Percentiles rank a stretch among this genome's conserved stretches.
Evolutionary conservation across 768 basidiomycete genomes (phyloP).

Genomic region (Hortiboletus flavorubellus): DNA sequence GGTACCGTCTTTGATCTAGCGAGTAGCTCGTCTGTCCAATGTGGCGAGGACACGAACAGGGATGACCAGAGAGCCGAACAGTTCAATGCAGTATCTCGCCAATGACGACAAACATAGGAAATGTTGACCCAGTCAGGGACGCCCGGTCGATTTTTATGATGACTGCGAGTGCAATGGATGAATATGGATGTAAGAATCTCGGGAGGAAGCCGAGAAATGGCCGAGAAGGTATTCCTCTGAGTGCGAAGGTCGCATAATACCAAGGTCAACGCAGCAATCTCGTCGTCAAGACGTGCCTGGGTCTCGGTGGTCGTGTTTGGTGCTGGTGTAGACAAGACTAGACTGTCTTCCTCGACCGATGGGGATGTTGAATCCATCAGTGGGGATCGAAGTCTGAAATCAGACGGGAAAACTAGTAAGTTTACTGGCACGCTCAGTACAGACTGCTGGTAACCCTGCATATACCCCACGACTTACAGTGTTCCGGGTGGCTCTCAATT

Average conservation of each 20-base stretch:
- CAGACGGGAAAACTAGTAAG: neutral
- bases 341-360: neutral
- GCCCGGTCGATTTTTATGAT: neutral
- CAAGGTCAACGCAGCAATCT: slow-evolving; percentile 13
- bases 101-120: slow-evolving; percentile 32
- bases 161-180: slow-evolving; percentile 6
- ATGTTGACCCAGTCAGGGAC: slow-evolving; percentile 22
- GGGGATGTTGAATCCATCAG: neutral
- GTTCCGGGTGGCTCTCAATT: neutral
- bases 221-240: slow-evolving; percentile 15
- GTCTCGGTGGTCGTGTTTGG: neutral
- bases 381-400: neutral
- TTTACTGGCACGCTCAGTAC: neutral
- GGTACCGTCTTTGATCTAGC: slow-evolving; percentile 42
- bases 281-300: slow-evolving; percentile 16
- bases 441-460: neutral
- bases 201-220: slow-evolving; percentile 19
- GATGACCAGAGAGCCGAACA: slow-evolving; percentile 41
- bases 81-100: slow-evolving; percentile 42
- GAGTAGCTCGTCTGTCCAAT: slow-evolving; percentile 43
- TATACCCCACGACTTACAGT: neutral
- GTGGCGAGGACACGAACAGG: slow-evolving; percentile 31
- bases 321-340: neutral
- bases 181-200: slow-evolving; percentile 24
- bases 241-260: slow-evolving; percentile 15